Base-by-base conservation (phyloP, 768 basidiomycete genomes). In the Austroboletus eburneus region DNA sequence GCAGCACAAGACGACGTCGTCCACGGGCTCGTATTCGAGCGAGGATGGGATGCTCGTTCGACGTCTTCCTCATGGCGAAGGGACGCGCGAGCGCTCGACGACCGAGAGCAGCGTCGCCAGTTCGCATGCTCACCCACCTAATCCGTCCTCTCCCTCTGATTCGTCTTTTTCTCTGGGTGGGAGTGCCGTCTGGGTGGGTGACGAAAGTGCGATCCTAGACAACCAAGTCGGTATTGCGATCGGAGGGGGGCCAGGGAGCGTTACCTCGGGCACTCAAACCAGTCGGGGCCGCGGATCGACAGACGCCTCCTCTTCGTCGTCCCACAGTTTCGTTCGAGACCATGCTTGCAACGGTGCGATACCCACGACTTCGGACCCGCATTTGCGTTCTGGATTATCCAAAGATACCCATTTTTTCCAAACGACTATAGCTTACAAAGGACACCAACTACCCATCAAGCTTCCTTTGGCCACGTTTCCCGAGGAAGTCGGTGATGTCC, bases 401-500 rank as follows among this genome's bases (percentile, higher is more conserved):
- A 91, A 90, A 57, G 95, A 99, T 74, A 97, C 94, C 30, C 94
- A 97, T 63, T 95, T 89, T 62, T 97, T 81, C 68, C 85, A 93
- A 59, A 90, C 94, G 2, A 76, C 78, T 10, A 87, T 95, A 45
- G 79, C 74, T 13, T 95, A 93, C 68, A 86, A 85, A 64, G 84
- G 84, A 45, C 83, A 92, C 51, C 79, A 80, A 23, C 66, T 97
- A 24, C 94, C 93, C 13, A 91, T 98, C 61, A 86, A 91, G 58
- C 80, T 98, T 65, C 96, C 96, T 1, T 69, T 96, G 38, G 80
- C 82, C 17, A 87, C 85, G 2, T 97, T 96, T 63, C 78, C 89
- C 0, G 91, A 94, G 65, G 96, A 99, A 73, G 91, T 99, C 46
- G 94, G 96, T 37, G 94, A 97, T 66, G 95, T 97, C 63, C 62